Base-by-base conservation (phyloP, 148 eudicot genomes). In the Diospyros kaki region DNA sequence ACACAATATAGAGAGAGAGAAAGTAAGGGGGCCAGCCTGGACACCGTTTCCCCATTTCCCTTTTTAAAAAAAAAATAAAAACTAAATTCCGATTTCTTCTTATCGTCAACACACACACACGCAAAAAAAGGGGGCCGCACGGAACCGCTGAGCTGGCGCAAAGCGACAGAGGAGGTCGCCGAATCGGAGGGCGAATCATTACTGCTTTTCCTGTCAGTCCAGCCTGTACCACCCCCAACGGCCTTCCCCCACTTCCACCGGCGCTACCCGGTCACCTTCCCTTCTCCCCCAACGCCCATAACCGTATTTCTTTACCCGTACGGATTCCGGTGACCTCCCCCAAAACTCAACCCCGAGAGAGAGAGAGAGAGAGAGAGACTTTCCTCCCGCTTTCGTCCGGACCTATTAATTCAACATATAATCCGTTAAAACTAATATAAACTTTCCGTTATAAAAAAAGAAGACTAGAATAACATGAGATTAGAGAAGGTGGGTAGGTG, bases 121-220 rank as follows among this genome's bases (percentile, higher is more conserved):
- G 58, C 13, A 5, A 72, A 28, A 58, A 45, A 56, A 71, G 76
- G 72, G 15, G 80, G 81, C 73, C 58, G 84, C 87, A 76, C 74
- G 79, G 81, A 76, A 73, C 4, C 4, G 75, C 12, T 82, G 86
- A 87, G 18, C 70, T 84, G 83, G 82, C 65, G 8, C 69, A 81
- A 84, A 80, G 83, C 83, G 88, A 86, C 88, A 85, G 78, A 76
- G 79, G 72, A 46, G 78, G 88, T 83, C 83, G 85, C 86, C 80
- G 77, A 84, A 85, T 75, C 75, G 68, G 82, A 80, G 75, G 85
- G 84, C 80, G 90, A 85, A 86, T 83, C 81, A 85, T 81, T 75
- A 78, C 72, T 81, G 83, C 82, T 65, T 68, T 48, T 78, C 73
- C 80, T 83, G 85, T 80, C 86, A 83, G 39, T 82, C 87, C 95